Conservation (phyloP, 1,284 basidiomycete genomes). For the Tilletia walkeri region DNA sequence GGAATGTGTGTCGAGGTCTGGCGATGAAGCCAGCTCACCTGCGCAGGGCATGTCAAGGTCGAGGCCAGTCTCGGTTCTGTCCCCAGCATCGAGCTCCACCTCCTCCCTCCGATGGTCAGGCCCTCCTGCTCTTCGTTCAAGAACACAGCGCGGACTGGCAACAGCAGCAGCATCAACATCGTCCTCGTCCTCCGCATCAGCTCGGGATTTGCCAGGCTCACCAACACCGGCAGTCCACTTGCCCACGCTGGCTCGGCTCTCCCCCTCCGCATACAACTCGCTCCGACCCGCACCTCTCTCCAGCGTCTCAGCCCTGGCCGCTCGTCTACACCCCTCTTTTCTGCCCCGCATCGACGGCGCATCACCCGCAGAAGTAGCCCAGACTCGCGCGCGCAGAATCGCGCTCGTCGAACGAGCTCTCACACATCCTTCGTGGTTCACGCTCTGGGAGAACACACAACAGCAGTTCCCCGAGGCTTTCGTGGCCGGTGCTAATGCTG, state of each 20-base stretch:
- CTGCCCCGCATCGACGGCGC: slow-evolving; percentile 20
- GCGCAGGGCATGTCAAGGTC: neutral
- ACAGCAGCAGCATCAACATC: slow-evolving; percentile 29
- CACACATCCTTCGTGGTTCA: slow-evolving; percentile 44
- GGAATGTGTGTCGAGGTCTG: neutral
- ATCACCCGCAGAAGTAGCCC: neutral
- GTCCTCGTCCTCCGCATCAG: neutral
- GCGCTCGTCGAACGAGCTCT: slow-evolving; percentile 42
- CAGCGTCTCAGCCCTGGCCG: slow-evolving; percentile 40
- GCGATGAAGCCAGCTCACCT: neutral
- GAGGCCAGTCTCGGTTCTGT: neutral
- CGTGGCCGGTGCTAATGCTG: neutral
- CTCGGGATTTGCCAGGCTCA: slow-evolving; percentile 19
- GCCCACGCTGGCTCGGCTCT: slow-evolving; percentile 42
- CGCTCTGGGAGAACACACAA: slow-evolving; percentile 17
- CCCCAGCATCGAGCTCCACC: neutral
- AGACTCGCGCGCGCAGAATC: slow-evolving; percentile 35
- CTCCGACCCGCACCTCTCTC: slow-evolving; percentile 41
- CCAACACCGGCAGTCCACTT: slow-evolving; percentile 36
- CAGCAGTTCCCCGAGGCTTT: slow-evolving; percentile 3
- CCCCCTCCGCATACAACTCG: slow-evolving; percentile 45
- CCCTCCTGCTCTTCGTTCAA: too few species aligned
- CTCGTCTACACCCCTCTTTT: slow-evolving; percentile 38
- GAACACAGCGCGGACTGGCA: neutral
- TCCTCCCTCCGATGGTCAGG: neutral